phyloP scores from a whole-genome alignment of 2,329 filamentous ascomycete genomes.

The Fusarium luffae region DNA sequence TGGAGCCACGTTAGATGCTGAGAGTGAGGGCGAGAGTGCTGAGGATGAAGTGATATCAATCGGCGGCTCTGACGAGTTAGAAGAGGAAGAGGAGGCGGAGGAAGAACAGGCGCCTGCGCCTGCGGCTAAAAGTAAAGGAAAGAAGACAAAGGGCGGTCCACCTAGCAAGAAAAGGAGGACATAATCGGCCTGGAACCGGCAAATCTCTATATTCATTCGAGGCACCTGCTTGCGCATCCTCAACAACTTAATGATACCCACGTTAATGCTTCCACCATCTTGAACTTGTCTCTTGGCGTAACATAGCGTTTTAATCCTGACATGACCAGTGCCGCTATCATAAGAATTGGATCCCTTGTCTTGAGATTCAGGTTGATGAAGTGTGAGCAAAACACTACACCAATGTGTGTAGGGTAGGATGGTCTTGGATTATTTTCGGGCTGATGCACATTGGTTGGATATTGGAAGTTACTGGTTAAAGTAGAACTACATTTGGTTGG shows the following conservation, averaged over 20 bases:
- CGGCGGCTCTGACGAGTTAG: slow-evolving; percentile 48
- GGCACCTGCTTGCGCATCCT: slow-evolving; percentile 31
- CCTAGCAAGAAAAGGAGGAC: slow-evolving; percentile 45
- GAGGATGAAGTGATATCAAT: slow-evolving; percentile 52
- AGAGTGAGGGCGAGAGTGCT: slow-evolving; percentile 56
- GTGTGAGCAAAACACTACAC: background rate
- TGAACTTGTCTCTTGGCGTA: background rate
- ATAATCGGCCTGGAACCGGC: slow-evolving; percentile 31
- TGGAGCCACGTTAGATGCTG: slow-evolving; percentile 47
- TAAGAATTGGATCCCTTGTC: background rate
- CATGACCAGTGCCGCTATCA: background rate
- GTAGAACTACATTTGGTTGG: background rate
- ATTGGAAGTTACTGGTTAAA: background rate
- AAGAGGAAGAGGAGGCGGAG: slow-evolving; percentile 31
- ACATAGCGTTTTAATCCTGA: background rate
- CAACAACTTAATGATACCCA: slow-evolving; percentile 41
- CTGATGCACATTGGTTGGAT: background rate
- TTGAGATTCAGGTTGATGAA: background rate
- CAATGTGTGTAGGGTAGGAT: background rate
- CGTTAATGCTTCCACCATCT: slow-evolving; percentile 27
- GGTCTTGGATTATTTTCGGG: background rate
- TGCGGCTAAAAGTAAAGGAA: slow-evolving; percentile 33
- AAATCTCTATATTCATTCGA: slow-evolving; percentile 35
- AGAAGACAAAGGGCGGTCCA: slow-evolving; percentile 32
- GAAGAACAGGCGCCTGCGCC: slow-evolving; percentile 21